phyloP scores from a whole-genome alignment of 139 green algal species.

The Picochlorum sp. region DNA sequence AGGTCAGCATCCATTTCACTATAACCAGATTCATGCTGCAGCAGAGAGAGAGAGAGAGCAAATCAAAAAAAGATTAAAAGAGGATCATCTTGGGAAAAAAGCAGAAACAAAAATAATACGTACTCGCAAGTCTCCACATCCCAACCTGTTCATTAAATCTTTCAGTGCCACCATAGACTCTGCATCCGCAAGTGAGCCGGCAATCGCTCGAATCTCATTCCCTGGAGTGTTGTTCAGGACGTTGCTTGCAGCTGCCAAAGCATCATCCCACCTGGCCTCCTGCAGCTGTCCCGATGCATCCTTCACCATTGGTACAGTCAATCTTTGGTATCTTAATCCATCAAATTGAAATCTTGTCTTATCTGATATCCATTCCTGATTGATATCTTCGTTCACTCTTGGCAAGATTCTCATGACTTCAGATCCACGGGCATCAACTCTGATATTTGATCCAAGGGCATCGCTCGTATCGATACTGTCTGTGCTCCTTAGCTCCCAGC shows the following conservation, averaged over 20 bases:
- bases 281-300: constrained; percentile 31
- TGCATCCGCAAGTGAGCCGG: constrained; percentile 85
- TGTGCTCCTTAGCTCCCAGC: constrained; percentile 92
- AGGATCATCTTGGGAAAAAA: constrained; percentile 1
- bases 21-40: constrained; percentile 28
- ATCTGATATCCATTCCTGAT: constrained; percentile 98
- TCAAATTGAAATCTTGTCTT: constrained; percentile 96
- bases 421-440: constrained; percentile 66
- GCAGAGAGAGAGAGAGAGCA: too few relatives aligned
- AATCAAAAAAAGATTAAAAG: background rate
- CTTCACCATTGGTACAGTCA: constrained; percentile 74
- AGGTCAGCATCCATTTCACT: constrained; percentile 66
- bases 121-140: constrained; percentile 55
- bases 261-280: constrained; percentile 59
- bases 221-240: constrained; percentile 34
- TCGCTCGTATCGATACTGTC: constrained; percentile 91
- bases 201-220: constrained; percentile 68
- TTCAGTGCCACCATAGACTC: constrained; percentile 90
- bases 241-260: constrained; percentile 43
- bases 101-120: too few relatives aligned
- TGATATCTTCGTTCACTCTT: constrained; percentile 88
- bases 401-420: constrained; percentile 96
- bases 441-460: constrained; percentile 79
- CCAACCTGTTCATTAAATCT: constrained; percentile 57
- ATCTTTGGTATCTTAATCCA: constrained; percentile 83